A percentile compares a stretch with the other conserved stretches of the same genome.
Evolutionary conservation across 108 stramenopile genomes (phyloP).

Genomic region (Epithemia pelagica): DNA sequence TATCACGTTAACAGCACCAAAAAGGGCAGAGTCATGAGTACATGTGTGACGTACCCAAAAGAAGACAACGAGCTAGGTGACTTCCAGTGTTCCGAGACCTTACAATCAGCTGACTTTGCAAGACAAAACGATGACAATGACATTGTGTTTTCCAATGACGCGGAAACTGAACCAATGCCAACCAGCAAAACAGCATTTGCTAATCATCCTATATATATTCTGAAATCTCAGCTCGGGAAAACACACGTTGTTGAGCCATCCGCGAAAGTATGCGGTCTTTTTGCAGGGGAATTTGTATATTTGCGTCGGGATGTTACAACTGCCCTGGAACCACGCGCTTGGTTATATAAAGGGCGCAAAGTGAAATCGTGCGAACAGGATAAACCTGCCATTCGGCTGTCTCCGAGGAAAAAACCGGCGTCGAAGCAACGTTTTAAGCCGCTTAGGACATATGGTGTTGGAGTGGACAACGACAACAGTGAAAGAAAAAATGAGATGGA

Average conservation of each 20-base stretch:
- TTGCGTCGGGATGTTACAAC: slow-evolving; percentile 62
- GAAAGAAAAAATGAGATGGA: slow-evolving; percentile 22
- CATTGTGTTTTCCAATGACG: slow-evolving; percentile 31
- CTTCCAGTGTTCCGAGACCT: too few species aligned
- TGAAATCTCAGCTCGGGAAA: slow-evolving; percentile 56
- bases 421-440: slow-evolving; percentile 38
- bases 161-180: slow-evolving; percentile 60
- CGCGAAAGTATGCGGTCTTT: slow-evolving; percentile 72
- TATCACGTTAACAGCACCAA: too few species aligned
- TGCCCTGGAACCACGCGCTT: slow-evolving; percentile 53
- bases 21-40: too few species aligned
- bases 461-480: slow-evolving; percentile 35
- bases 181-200: slow-evolving; percentile 74
- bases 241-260: slow-evolving; percentile 71
- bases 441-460: slow-evolving; percentile 57
- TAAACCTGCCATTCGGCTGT: slow-evolving; percentile 56
- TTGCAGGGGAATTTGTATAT: slow-evolving; percentile 80
- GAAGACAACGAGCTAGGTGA: too few species aligned
- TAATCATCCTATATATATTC: slow-evolving; percentile 59
- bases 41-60: too few species aligned
- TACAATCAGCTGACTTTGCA: too few species aligned
- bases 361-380: slow-evolving; percentile 51
- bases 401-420: slow-evolving; percentile 52
- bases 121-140: slow-evolving; percentile 33
- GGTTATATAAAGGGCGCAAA: slow-evolving; percentile 76